Conservation (phyloP, 78 protist genomes). For the Dictyostelium capitatum region DNA sequence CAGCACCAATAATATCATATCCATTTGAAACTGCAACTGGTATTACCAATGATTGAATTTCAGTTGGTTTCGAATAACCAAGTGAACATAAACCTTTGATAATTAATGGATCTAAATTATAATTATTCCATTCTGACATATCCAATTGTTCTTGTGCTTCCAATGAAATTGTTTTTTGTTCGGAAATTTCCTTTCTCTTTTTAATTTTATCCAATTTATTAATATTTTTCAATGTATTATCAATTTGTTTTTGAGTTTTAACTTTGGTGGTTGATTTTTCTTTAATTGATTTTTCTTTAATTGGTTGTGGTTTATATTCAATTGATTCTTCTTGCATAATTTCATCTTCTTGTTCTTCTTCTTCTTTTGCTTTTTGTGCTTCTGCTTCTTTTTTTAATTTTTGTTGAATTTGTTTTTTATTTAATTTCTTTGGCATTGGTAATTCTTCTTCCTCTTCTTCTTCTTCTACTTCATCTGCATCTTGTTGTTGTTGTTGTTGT, state of each 20-base stretch:
- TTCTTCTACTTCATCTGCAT: neutral
- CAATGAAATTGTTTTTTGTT: conserved; percentile 10
- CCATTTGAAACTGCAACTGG: conserved; percentile 54
- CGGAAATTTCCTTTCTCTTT: conserved; percentile 13
- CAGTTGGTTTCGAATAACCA: conserved; percentile 81
- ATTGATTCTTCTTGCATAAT: neutral
- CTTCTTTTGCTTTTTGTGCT: neutral
- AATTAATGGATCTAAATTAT: conserved; percentile 50
- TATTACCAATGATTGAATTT: conserved; percentile 66
- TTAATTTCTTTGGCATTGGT: conserved; percentile 5
- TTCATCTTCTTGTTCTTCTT: neutral
- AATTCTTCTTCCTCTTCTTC: neutral
- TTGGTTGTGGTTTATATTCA: neutral
- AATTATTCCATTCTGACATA: conserved; percentile 58
- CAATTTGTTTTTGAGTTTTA: neutral
- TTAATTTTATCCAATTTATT: conserved; percentile 6
- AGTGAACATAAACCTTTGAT: conserved; percentile 56
- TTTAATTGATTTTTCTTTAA: neutral
- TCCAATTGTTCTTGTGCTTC: conserved; percentile 35
- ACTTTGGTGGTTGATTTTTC: neutral
- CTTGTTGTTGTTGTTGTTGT: neutral
- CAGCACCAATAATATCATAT: conserved; percentile 86
- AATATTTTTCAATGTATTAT: neutral
- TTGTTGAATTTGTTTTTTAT: neutral
- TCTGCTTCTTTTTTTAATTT: neutral